phyloP scores from a whole-genome alignment of 1,139 yeast species.

The Protomyces inouyei region DNA sequence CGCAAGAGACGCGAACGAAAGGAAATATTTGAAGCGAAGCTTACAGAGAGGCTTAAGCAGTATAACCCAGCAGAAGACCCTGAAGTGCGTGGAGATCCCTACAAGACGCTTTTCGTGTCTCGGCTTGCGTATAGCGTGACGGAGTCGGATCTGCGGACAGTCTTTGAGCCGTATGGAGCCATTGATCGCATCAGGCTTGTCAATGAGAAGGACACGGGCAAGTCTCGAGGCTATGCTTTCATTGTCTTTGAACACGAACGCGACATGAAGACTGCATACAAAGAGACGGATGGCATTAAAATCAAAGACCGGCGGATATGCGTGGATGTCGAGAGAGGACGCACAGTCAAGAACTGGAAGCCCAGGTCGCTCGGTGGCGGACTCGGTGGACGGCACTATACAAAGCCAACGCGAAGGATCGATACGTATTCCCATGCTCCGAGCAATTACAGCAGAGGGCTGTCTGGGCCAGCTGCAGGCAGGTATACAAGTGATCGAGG shows the following conservation, averaged over 20 bases:
- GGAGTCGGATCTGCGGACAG: conserved; percentile 64
- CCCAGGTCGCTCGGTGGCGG: conserved; percentile 79
- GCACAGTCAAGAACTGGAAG: conserved; percentile 69
- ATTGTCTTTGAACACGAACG: conserved; percentile 59
- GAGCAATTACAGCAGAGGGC: conserved; percentile 10
- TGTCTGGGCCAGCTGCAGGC: neutral
- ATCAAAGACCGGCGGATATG: conserved; percentile 54
- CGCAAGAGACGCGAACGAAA: conserved; percentile 39
- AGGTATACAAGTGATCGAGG: conserved; percentile 5
- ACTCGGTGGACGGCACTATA: conserved; percentile 57
- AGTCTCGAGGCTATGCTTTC: conserved; percentile 81
- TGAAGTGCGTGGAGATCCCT: conserved; percentile 68
- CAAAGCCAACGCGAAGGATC: conserved; percentile 31
- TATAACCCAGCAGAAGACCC: conserved; percentile 55
- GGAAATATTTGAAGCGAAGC: conserved; percentile 37
- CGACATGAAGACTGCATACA: conserved; percentile 58
- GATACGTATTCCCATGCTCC: conserved; percentile 1
- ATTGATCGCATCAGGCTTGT: conserved; percentile 65
- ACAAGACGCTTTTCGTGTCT: conserved; percentile 69
- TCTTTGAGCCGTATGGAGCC: conserved; percentile 62
- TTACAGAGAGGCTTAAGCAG: conserved; percentile 40
- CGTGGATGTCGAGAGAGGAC: conserved; percentile 80
- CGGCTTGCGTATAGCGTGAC: conserved; percentile 62
- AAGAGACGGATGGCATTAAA: conserved; percentile 53
- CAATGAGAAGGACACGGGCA: conserved; percentile 50